Conservation (phyloP, 352 stramenopile species). For the Stramenopiles sp. region DNA sequence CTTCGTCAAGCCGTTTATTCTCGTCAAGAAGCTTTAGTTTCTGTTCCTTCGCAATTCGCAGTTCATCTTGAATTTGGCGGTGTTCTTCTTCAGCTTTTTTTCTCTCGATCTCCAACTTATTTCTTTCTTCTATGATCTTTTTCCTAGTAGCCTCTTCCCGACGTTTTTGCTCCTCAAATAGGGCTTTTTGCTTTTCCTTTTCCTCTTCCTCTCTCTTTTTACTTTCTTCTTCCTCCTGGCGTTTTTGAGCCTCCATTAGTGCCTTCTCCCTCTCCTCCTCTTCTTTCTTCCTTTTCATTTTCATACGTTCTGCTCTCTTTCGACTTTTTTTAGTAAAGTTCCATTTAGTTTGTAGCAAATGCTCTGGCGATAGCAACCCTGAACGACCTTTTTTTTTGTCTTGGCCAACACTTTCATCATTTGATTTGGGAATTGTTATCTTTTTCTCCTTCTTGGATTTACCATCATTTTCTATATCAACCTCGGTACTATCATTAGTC, state of each 20-base stretch:
- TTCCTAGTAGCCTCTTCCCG: neutral
- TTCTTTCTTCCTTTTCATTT: neutral
- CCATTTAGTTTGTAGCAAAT: neutral
- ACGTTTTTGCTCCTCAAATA: no score
- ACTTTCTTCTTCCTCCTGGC: neutral
- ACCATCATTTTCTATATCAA: neutral
- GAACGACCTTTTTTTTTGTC: no score
- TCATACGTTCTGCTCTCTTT: neutral
- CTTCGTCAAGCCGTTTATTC: no score
- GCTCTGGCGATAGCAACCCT: neutral
- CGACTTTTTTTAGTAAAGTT: neutral
- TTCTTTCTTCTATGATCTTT: neutral
- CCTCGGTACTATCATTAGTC: neutral
- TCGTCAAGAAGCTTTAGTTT: no score
- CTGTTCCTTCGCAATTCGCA: no score
- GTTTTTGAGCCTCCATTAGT: neutral
- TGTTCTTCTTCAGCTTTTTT: no score
- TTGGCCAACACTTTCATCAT: neutral
- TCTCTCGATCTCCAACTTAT: no score
- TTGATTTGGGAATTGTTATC: no score
- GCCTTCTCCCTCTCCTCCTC: neutral
- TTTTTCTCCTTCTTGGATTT: no score
- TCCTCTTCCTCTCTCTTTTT: neutral
- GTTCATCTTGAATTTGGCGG: no score
- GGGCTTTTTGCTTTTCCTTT: neutral